Evolutionary conservation across 2,329 filamentous ascomycete genomes (phyloP).

Genomic region (Aspergillus sergii): DNA sequence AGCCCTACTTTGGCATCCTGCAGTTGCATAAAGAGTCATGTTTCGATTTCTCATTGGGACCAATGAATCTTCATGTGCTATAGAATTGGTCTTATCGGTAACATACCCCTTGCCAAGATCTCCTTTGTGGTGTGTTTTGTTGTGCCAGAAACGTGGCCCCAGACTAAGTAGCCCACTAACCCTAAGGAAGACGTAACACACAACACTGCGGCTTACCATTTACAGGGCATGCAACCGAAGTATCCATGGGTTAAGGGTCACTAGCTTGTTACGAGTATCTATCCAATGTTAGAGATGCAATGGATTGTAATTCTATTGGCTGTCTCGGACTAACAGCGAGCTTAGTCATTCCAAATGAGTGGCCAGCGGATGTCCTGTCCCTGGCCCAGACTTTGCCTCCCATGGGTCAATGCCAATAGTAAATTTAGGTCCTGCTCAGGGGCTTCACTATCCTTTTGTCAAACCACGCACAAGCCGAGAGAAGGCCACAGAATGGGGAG

Average conservation of each 20-base stretch:
- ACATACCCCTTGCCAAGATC: not conserved
- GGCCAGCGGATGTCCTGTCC: not conserved
- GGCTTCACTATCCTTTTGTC: not conserved
- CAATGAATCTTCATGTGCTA: no score
- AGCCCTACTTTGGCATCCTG: not conserved
- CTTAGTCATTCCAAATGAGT: not conserved
- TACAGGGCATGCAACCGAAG: not conserved
- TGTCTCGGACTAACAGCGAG: not conserved
- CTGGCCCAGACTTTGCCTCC: conserved; percentile 3
- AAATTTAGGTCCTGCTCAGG: conserved; percentile 1
- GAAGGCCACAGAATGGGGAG: not conserved
- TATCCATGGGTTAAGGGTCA: not conserved
- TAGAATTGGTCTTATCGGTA: not conserved
- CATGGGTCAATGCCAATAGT: not conserved
- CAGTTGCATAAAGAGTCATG: not conserved
- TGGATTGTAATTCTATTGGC: conserved; percentile 1
- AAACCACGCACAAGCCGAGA: not conserved
- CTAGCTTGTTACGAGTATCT: not conserved
- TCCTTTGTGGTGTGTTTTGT: not conserved
- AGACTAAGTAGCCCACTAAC: not conserved
- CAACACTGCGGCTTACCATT: not conserved
- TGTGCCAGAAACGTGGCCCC: not conserved
- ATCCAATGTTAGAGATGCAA: not conserved
- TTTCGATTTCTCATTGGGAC: not conserved
- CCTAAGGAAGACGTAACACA: conserved; percentile 2